phyloP scores from a whole-genome alignment of 164 flowering plant species.

The Umbellularia californica region DNA sequence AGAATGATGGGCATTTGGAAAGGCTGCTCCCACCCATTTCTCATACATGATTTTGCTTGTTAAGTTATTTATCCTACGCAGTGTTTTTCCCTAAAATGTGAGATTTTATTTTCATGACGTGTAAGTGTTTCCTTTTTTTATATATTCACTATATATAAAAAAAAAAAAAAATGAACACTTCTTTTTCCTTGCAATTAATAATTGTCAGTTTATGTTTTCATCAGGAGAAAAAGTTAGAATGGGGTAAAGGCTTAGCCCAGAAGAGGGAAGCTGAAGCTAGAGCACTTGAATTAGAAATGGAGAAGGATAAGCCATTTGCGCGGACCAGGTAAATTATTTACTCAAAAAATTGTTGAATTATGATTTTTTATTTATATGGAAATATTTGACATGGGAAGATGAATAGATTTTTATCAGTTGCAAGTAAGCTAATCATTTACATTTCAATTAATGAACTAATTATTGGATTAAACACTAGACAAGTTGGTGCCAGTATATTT shows the following conservation, averaged over 20 bases:
- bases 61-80: too few relatives aligned
- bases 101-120: too few relatives aligned
- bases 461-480: background rate
- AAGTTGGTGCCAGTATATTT: too few relatives aligned
- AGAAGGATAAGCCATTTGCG: slow-evolving; percentile 89
- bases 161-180: too few relatives aligned
- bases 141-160: too few relatives aligned
- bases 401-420: background rate
- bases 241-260: slow-evolving; percentile 96
- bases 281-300: slow-evolving; percentile 57
- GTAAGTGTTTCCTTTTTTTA: too few relatives aligned
- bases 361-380: background rate
- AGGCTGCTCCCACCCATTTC: too few relatives aligned
- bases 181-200: background rate
- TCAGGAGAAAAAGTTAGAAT: slow-evolving; percentile 82
- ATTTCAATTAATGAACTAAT: background rate
- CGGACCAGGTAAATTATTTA: slow-evolving; percentile 54
- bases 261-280: slow-evolving; percentile 85
- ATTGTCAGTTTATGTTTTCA: slow-evolving; percentile 1
- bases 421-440: background rate
- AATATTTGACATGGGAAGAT: background rate
- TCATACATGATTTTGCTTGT: too few relatives aligned
- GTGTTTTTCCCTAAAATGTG: too few relatives aligned
- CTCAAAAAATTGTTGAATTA: background rate
- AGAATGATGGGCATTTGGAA: too few relatives aligned